Evolutionary conservation across 2,329 filamentous ascomycete genomes (phyloP).

Genomic region (Dissoconium aciculare): DNA sequence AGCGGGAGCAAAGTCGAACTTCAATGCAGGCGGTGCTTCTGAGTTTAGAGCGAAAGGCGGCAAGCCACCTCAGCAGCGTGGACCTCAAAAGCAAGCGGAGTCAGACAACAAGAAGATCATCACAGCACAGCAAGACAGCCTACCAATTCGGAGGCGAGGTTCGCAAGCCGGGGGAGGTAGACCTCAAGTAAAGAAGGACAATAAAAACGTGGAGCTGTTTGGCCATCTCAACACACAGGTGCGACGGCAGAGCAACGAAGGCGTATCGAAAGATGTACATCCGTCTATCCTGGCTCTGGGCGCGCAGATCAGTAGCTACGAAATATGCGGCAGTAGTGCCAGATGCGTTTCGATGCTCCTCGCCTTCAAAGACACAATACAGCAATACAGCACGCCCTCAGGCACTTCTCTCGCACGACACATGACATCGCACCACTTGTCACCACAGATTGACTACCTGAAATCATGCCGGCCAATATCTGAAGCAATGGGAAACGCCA

Average conservation of each 20-base stretch:
- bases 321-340: constrained; percentile 76
- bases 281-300: constrained; percentile 73
- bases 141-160: constrained; percentile 20
- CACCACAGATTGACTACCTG: constrained; percentile 89
- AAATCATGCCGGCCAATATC: constrained; percentile 89
- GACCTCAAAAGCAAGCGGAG: constrained; percentile 19
- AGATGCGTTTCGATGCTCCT: constrained; percentile 75
- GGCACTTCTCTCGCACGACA: constrained; percentile 78
- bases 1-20: no score
- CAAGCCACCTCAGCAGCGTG: constrained; percentile 20
- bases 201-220: constrained; percentile 60
- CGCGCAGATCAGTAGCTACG: constrained; percentile 78
- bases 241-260: constrained; percentile 48
- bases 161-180: constrained; percentile 11
- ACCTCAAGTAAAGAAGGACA: constrained; percentile 36
- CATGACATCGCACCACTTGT: constrained; percentile 78
- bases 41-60: constrained; percentile 12
- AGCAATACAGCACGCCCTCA: constrained; percentile 78
- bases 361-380: constrained; percentile 84
- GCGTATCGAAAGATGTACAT: constrained; percentile 59
- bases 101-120: constrained; percentile 17
- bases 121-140: constrained; percentile 11
- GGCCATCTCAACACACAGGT: constrained; percentile 54
- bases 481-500: constrained; percentile 93
- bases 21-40: constrained; percentile 8